Conservation (phyloP, 2,329 filamentous ascomycete genomes). For the Teratosphaeriaceae sp. region DNA sequence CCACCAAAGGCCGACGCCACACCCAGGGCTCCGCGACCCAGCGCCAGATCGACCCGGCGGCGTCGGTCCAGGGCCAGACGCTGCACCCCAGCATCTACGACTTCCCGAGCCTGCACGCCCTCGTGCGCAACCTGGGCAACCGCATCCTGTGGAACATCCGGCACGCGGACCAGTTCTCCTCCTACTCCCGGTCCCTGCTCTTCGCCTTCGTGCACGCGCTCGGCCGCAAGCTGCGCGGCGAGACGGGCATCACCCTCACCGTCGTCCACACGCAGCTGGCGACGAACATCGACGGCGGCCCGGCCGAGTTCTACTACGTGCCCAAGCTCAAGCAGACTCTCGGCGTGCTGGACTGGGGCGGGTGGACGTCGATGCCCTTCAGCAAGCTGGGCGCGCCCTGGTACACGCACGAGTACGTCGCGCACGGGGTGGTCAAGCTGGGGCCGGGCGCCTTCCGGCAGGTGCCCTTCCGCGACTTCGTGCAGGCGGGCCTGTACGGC, state of each 20-base stretch:
- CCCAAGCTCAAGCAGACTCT: background rate
- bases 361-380: background rate
- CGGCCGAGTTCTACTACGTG: background rate
- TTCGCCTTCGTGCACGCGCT: background rate
- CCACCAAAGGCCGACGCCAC: background rate
- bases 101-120: background rate
- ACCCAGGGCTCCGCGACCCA: background rate
- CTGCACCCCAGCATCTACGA: background rate
- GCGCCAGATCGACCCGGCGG: background rate
- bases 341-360: background rate
- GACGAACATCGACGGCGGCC: background rate
- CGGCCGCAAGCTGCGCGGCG: background rate
- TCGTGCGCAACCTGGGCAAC: background rate
- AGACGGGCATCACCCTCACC: background rate
- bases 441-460: background rate
- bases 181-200: background rate
- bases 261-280: background rate
- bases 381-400: background rate
- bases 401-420: slow-evolving; percentile 2
- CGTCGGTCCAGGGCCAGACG: background rate
- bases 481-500: background rate
- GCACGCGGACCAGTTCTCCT: background rate
- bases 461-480: background rate
- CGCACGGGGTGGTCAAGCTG: background rate
- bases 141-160: slow-evolving; percentile 1